Conservation (phyloP, 257 asterid species). For the Forsythia viridissima region DNA sequence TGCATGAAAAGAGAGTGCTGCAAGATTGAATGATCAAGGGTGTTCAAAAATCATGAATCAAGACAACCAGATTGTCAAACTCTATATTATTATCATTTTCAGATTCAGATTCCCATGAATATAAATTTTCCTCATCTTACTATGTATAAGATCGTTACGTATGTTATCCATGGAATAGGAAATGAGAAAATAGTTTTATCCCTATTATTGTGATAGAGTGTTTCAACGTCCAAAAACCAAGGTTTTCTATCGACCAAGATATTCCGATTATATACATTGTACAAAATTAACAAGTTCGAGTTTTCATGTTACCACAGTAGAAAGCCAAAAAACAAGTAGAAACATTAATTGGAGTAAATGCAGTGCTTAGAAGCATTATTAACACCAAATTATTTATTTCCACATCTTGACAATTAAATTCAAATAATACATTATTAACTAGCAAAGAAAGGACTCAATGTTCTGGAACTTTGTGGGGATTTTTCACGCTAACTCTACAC, state of each 20-base stretch:
- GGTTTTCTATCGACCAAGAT: neutral
- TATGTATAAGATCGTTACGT: neutral
- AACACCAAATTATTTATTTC: neutral
- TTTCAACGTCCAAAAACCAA: neutral
- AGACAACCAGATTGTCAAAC: neutral
- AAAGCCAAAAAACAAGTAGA: neutral
- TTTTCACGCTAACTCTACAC: neutral
- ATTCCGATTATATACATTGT: neutral
- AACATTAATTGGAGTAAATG: neutral
- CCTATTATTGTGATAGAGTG: neutral
- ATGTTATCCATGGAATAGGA: neutral
- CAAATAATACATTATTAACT: slow-evolving; percentile 10
- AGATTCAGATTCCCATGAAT: neutral
- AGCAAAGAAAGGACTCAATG: neutral
- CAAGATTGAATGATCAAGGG: neutral
- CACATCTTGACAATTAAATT: neutral
- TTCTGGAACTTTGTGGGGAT: slow-evolving; percentile 1
- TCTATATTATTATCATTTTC: neutral
- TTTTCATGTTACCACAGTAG: neutral
- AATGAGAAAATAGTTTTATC: neutral
- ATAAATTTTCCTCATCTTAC: neutral
- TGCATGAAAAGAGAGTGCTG: neutral
- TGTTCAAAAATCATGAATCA: neutral
- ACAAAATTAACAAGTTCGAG: neutral
- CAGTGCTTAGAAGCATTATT: neutral